Base-by-base conservation (phyloP, 176 grass and related monocot species). In the Carex cristatella region DNA sequence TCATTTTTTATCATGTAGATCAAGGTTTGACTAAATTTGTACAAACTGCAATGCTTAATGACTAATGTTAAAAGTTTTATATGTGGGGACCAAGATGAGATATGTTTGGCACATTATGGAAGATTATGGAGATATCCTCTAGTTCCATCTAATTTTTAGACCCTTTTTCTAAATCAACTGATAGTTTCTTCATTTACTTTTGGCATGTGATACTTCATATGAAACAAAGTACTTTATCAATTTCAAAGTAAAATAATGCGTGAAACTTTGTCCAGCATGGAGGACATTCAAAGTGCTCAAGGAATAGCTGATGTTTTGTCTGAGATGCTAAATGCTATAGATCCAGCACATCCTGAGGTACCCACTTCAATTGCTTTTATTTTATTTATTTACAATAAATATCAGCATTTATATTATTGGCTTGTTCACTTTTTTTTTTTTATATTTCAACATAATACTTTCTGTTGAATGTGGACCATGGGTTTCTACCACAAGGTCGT, bases 251-350 rank as follows among this genome's bases (percentile, higher is more conserved):
- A 31, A 82, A 65, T 61, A 44, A 13, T 53, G 19, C 7, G 6
- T 55, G 10, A 76, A 23, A 44, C 13, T 48, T 79, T 77, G 35
- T 85, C 19, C 87, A 99, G 97, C 83, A 89, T 90, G 80, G 83
- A 92, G 44, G 93, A 99, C 80, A 96, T 99, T 88, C 88, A 99
- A 73, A 95, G 90, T 87, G 97, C 93, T 92, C 86, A 78, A 84
- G 97, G 93, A 76, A 96, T 99, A 84, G 93, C 94, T 70, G 93
- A 94, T 71, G 91, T 99, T 37, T 84, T 99, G 14, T 88, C 91
- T 87, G 97, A 99, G 82, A 99, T 99, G 89, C 87, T 99, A 60
- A 96, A 99, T 94, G 93, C 93, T 54, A 82, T 99, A 65, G 93
- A 99, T 87, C 88, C 92, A 85, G 82, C 85, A 40, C 93, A 99